These are phyloP conservation scores for Kazachstania kunashirensis DNA, from an alignment of 805 yeast species.

Conservation along the genomic window DNA sequence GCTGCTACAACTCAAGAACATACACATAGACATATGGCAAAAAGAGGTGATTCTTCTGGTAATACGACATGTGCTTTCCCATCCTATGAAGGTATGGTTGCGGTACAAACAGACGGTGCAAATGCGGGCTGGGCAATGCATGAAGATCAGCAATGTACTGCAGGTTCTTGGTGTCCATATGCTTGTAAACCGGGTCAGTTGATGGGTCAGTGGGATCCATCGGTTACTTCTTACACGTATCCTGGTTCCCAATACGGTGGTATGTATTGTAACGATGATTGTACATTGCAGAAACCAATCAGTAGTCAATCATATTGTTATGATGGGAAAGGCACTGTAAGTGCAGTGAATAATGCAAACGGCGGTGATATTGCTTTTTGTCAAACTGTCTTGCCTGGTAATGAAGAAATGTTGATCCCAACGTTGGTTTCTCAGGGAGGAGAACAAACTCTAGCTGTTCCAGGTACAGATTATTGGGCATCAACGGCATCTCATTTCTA, in stretches of 20 bases:
- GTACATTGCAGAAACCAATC: slow-evolving; percentile 55
- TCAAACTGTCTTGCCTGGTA: slow-evolving; percentile 89
- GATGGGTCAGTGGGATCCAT: slow-evolving; percentile 82
- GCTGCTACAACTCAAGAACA: too few species aligned
- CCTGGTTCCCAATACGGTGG: slow-evolving; percentile 82
- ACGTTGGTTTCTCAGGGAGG: slow-evolving; percentile 44
- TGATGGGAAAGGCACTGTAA: slow-evolving; percentile 67
- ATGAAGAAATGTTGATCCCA: slow-evolving; percentile 90
- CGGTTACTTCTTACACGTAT: slow-evolving; percentile 59
- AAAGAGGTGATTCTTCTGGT: background rate
- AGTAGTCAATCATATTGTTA: slow-evolving; percentile 53
- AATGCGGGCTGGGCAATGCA: slow-evolving; percentile 87
- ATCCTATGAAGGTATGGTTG: slow-evolving; percentile 52
- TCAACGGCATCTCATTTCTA: slow-evolving; percentile 80
- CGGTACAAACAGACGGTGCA: slow-evolving; percentile 45
- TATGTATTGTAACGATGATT: slow-evolving; percentile 61
- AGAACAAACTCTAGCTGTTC: slow-evolving; percentile 59
- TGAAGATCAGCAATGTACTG: slow-evolving; percentile 58
- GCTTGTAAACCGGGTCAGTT: slow-evolving; percentile 89
- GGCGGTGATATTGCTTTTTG: slow-evolving; percentile 68
- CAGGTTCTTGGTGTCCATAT: slow-evolving; percentile 82
- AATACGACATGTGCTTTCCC: slow-evolving; percentile 53
- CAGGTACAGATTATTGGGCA: slow-evolving; percentile 78
- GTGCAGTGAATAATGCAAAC: slow-evolving; percentile 46
- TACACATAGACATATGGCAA: slow-evolving; percentile 16